Evolutionary conservation across 257 asterid species (phyloP).

Genomic region (Primulina huaijiensis): DNA sequence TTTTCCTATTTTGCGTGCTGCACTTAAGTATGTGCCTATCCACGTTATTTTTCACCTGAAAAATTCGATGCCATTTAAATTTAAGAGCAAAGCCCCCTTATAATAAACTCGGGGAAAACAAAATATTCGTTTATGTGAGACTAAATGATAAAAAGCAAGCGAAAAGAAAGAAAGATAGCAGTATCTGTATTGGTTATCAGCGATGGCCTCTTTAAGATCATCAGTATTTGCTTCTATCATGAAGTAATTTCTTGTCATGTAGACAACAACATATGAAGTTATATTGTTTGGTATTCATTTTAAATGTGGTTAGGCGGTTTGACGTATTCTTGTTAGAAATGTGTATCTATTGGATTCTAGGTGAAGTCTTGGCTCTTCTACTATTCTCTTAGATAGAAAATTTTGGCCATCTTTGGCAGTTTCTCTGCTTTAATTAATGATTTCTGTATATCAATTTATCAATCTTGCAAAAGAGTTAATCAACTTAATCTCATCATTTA

Average conservation of each 20-base stretch:
- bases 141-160: too few species aligned
- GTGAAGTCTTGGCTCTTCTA: conserved; percentile 3
- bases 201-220: too few species aligned
- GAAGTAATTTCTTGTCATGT: too few species aligned
- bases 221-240: too few species aligned
- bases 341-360: conserved; percentile 3
- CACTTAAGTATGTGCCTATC: background rate
- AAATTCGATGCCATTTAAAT: background rate
- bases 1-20: too few species aligned
- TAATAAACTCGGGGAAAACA: background rate
- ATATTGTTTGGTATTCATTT: background rate
- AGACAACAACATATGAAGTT: too few species aligned
- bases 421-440: background rate
- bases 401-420: background rate
- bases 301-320: background rate
- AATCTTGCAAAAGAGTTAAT: background rate
- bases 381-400: background rate
- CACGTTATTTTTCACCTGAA: too few species aligned
- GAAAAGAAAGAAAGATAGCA: background rate
- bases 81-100: conserved; percentile 2
- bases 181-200: conserved; percentile 1
- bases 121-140: background rate
- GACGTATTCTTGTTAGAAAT: background rate
- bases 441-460: background rate
- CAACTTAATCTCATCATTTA: background rate